Conservation (phyloP, 139 green algal species). For the Picochlorum sp. region DNA sequence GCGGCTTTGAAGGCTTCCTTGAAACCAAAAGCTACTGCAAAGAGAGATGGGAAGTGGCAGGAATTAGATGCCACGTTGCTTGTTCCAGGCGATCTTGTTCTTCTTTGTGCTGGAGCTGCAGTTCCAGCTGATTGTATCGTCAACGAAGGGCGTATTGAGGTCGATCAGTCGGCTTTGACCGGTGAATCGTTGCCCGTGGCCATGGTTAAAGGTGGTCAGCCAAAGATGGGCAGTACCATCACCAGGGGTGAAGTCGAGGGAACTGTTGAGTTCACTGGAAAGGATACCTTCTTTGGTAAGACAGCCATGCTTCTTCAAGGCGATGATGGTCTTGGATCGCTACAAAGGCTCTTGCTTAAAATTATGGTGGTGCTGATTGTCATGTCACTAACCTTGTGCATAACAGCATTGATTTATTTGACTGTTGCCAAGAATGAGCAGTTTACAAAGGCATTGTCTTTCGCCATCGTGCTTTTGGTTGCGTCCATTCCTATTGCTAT, state of each 20-base stretch:
- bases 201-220: slow-evolving; percentile 48
- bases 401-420: slow-evolving; percentile 51
- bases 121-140: slow-evolving; percentile 65
- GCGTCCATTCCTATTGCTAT: slow-evolving; percentile 60
- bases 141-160: slow-evolving; percentile 49
- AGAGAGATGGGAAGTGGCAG: slow-evolving; percentile 58
- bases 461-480: slow-evolving; percentile 72
- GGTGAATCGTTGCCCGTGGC: slow-evolving; percentile 79
- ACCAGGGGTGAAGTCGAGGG: slow-evolving; percentile 55
- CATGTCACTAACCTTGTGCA: slow-evolving; percentile 52
- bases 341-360: slow-evolving; percentile 65
- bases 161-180: slow-evolving; percentile 76
- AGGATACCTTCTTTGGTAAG: slow-evolving; percentile 79
- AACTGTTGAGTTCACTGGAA: slow-evolving; percentile 58
- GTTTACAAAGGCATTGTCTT: slow-evolving; percentile 49
- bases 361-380: slow-evolving; percentile 65
- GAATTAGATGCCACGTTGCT: slow-evolving; percentile 53
- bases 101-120: slow-evolving; percentile 49
- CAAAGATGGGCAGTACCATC: slow-evolving; percentile 78
- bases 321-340: slow-evolving; percentile 42
- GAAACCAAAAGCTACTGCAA: slow-evolving; percentile 65
- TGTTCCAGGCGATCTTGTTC: slow-evolving; percentile 66
- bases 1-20: slow-evolving; percentile 70
- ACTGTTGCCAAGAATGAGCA: slow-evolving; percentile 22
- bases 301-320: slow-evolving; percentile 61